Base-by-base conservation (phyloP, 192 early-diverging fungal genomes). In the Phycomyces blakesleeanus region DNA sequence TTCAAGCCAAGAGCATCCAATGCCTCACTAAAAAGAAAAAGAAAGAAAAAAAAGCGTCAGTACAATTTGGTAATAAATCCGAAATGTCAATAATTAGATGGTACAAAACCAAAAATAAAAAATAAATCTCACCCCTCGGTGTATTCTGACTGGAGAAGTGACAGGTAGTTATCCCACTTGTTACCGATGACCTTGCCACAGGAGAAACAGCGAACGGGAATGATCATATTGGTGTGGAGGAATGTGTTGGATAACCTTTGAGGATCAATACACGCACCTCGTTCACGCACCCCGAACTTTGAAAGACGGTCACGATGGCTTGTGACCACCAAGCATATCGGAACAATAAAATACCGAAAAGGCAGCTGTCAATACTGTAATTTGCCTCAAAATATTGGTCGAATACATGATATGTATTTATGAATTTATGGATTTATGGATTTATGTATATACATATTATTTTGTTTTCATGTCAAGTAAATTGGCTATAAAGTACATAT, bases 101-200 rank as follows among this genome's bases (percentile, higher is more conserved):
- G n/a, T n/a, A n/a, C n/a, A n/a, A n/a, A n/a, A n/a, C n/a, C n/a
- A n/a, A n/a, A 38, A 34, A 51, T 47, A 51, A 44, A 57, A 66
- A 56, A 58, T 22, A 20, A 24, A 42, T 24, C 69, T 73, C 76
- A 88, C 87, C 87, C 87, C 79, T 93, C 91, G 50, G 79, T 88
- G 67, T 90, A 85, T 54, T 93, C 93, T 27, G 75, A 71, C 71
- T 90, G 84, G 10, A 96, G 68, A 16, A 93, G 78, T 56, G 85
- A 76, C 60, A 97, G 80, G 76, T 96, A 98, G 57, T 80, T 72
- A 61, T 96, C 91, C 95, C 95, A 98, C 78, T 94, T 95, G 86
- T 98, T 91, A 63, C 96, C 96, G 65, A 97, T 87, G 51, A 98
- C 94, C 79, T 98, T 98, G 68, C 96, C 96, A 80, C 96, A 97